phyloP scores from a whole-genome alignment of 164 flowering plant species.

The Paratinospora sagittata region DNA sequence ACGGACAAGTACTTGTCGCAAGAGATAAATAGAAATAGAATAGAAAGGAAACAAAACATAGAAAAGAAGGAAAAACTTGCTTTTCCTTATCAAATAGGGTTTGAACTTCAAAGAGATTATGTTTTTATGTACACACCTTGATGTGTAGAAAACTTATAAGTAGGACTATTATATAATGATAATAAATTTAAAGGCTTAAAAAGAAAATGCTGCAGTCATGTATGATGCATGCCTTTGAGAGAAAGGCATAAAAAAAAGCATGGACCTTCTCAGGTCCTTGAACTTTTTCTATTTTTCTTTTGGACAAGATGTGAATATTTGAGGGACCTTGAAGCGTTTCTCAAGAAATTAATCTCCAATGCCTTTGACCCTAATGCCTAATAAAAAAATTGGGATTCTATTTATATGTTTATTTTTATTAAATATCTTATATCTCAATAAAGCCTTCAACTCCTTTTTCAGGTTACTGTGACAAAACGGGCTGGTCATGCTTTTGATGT shows the following conservation, averaged over 20 bases:
- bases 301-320: background rate
- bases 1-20: background rate
- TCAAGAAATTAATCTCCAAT: background rate
- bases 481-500: conserved; percentile 88
- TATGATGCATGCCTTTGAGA: background rate
- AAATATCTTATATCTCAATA: background rate
- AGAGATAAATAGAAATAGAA: background rate
- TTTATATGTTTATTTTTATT: background rate
- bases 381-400: background rate
- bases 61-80: background rate
- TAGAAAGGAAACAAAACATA: too few relatives aligned
- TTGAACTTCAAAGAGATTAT: background rate
- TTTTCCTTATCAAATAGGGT: background rate
- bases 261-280: too few relatives aligned
- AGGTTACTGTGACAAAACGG: conserved; percentile 81
- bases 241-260: background rate
- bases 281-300: too few relatives aligned
- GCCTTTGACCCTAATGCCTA: too few relatives aligned
- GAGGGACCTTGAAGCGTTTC: background rate
- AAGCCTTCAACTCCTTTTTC: conserved; percentile 10
- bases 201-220: background rate
- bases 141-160: background rate
- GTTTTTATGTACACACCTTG: too few relatives aligned
- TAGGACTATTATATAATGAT: background rate
- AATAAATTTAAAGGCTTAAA: too few relatives aligned